Percentiles rank a stretch among this genome's conserved stretches.
phyloP scores from a whole-genome alignment of 345 rosid genomes.

The Triadica sebifera region DNA sequence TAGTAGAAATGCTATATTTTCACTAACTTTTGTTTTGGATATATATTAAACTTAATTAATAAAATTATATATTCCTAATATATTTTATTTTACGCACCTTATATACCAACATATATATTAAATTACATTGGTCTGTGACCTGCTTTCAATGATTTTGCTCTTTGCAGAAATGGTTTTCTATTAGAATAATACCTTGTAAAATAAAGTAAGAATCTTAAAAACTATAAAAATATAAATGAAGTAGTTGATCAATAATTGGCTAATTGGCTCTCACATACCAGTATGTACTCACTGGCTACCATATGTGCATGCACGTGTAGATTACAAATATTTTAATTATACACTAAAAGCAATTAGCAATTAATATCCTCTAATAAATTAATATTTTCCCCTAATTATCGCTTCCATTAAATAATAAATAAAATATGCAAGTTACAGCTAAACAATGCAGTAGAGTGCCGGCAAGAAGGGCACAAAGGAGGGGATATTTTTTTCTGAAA shows the following conservation, averaged over 20 bases:
- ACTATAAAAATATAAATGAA: not conserved
- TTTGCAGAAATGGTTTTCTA: not conserved
- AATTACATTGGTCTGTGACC: conserved; percentile 1
- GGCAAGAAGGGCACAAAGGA: conserved; percentile 36
- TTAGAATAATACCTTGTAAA: not conserved
- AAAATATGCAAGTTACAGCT: conserved; percentile 25
- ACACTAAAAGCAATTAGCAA: not conserved
- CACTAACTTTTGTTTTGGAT: no score
- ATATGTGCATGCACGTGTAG: conserved; percentile 29
- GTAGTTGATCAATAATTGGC: conserved; percentile 21
- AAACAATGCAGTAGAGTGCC: conserved; percentile 29
- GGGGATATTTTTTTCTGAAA: conserved; percentile 7
- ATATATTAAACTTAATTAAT: no score
- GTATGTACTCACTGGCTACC: conserved; percentile 11
- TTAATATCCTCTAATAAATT: no score
- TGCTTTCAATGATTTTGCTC: conserved; percentile 13
- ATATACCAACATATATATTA: no score
- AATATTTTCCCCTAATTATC: not conserved
- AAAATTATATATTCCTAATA: no score
- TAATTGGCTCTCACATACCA: conserved; percentile 3
- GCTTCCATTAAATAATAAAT: not conserved
- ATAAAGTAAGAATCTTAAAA: conserved; percentile 5
- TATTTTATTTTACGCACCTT: no score
- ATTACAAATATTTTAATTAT: not conserved
- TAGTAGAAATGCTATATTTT: no score